These are phyloP conservation scores for Psidium guajava DNA, from an alignment of 345 rosid genomes.

Conservation along the genomic window DNA sequence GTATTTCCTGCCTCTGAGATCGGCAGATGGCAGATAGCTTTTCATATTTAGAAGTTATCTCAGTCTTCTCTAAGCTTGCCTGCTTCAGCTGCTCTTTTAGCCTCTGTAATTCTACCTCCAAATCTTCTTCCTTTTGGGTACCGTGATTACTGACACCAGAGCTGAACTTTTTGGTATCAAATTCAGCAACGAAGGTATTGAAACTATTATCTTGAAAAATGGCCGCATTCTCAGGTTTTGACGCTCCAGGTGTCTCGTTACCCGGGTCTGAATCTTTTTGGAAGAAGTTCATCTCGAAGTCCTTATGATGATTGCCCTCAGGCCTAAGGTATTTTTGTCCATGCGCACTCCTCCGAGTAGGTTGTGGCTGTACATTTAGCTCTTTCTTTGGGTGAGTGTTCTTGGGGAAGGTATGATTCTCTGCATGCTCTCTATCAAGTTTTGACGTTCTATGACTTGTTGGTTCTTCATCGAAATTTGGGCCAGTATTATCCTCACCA, in stretches of 20 bases:
- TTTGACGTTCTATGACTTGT: slow-evolving; percentile 23
- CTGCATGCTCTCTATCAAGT: slow-evolving; percentile 30
- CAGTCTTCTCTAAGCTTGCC: slow-evolving; percentile 61
- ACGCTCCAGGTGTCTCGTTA: slow-evolving; percentile 30
- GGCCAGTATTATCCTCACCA: slow-evolving; percentile 38
- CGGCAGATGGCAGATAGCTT: slow-evolving; percentile 92
- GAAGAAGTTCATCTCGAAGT: slow-evolving; percentile 37
- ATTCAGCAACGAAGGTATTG: slow-evolving; percentile 74
- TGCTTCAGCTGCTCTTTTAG: slow-evolving; percentile 72
- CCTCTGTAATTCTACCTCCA: slow-evolving; percentile 59
- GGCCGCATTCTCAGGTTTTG: slow-evolving; percentile 22
- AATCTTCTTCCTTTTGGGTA: slow-evolving; percentile 37
- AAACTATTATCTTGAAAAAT: slow-evolving; percentile 51
- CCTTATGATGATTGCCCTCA: slow-evolving; percentile 32
- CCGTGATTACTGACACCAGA: slow-evolving; percentile 16
- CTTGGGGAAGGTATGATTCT: slow-evolving; percentile 22
- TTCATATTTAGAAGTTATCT: slow-evolving; percentile 71
- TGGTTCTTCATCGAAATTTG: slow-evolving; percentile 60
- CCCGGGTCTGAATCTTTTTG: slow-evolving; percentile 23
- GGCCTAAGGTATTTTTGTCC: slow-evolving; percentile 16
- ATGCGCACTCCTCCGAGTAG: slow-evolving; percentile 17
- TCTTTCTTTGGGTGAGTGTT: slow-evolving; percentile 35
- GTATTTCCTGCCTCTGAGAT: slow-evolving; percentile 92
- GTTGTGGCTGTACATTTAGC: slow-evolving; percentile 25
- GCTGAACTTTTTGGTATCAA: slow-evolving; percentile 58